A percentile compares a stretch with the other conserved stretches of the same genome.
Conservation (phyloP, 495 filamentous ascomycete species). For the Daldinia caldariorum region DNA sequence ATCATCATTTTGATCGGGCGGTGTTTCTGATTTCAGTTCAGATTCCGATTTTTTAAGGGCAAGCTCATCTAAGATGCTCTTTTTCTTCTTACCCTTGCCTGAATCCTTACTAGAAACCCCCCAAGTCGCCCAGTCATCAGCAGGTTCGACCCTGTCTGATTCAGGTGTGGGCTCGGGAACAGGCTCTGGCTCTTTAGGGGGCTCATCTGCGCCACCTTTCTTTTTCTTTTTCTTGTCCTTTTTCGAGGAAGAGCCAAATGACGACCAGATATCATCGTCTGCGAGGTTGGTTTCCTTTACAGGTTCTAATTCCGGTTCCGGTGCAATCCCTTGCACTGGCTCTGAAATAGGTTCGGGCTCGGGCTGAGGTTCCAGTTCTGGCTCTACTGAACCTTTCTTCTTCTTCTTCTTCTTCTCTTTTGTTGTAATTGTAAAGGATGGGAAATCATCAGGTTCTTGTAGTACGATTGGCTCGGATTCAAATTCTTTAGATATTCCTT, state of each 20-base stretch:
- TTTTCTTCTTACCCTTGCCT: conserved; percentile 37
- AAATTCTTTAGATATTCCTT: conserved; percentile 28
- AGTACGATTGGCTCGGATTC: conserved; percentile 30
- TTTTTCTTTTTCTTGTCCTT: conserved; percentile 52
- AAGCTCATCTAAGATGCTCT: conserved; percentile 22
- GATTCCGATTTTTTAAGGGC: conserved; percentile 29
- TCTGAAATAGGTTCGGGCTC: conserved; percentile 28
- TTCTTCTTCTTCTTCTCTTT: conserved; percentile 2
- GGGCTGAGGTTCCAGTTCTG: conserved; percentile 22
- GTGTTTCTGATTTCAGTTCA: conserved; percentile 8
- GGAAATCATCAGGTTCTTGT: conserved; percentile 21
- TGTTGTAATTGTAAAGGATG: neutral
- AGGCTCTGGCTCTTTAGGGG: conserved; percentile 18
- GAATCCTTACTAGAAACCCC: conserved; percentile 14
- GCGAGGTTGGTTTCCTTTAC: conserved; percentile 43
- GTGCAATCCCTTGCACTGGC: conserved; percentile 35
- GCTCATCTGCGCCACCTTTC: conserved; percentile 43
- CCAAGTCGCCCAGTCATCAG: conserved; percentile 5
- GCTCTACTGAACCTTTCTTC: neutral
- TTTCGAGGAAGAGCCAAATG: conserved; percentile 33
- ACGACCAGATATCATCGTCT: conserved; percentile 42
- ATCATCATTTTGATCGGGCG: conserved; percentile 28
- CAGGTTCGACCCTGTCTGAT: conserved; percentile 21
- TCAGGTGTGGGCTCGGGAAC: conserved; percentile 28
- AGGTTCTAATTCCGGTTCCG: conserved; percentile 45